phyloP scores from a whole-genome alignment of 805 yeast genomes.

The Wickerhamiella lipophila region DNA sequence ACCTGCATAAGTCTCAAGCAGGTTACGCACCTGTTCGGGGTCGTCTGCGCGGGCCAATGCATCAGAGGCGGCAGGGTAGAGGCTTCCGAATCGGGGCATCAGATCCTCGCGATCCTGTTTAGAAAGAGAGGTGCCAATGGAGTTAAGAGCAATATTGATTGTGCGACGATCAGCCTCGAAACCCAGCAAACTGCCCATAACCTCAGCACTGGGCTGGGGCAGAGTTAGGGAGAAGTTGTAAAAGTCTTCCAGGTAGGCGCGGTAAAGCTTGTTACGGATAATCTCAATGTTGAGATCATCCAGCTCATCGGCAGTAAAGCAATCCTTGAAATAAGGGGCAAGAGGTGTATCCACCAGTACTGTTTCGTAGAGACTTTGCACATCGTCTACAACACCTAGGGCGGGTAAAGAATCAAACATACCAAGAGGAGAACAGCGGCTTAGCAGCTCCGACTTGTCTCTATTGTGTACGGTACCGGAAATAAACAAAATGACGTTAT shows the following conservation, averaged over 20 bases:
- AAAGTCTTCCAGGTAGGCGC: slow-evolving; percentile 87
- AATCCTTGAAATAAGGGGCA: slow-evolving; percentile 89
- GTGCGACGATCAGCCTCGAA: slow-evolving; percentile 95
- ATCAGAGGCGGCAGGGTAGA: slow-evolving; percentile 56
- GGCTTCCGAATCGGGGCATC: slow-evolving; percentile 71
- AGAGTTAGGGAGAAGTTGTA: slow-evolving; percentile 52
- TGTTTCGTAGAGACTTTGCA: slow-evolving; percentile 82
- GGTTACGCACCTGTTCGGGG: slow-evolving; percentile 58
- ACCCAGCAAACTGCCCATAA: slow-evolving; percentile 62
- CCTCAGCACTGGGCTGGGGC: slow-evolving; percentile 63
- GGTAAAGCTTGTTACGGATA: slow-evolving; percentile 79
- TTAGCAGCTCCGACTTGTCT: slow-evolving; percentile 75
- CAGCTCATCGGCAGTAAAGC: slow-evolving; percentile 74
- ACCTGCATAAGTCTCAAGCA: slow-evolving; percentile 24
- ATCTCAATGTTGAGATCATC: slow-evolving; percentile 94
- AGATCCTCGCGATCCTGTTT: slow-evolving; percentile 55
- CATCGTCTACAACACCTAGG: slow-evolving; percentile 83
- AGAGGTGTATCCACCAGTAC: slow-evolving; percentile 94
- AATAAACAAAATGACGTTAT: slow-evolving; percentile 87
- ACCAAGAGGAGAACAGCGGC: slow-evolving; percentile 91
- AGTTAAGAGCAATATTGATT: slow-evolving; percentile 81
- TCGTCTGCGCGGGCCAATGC: slow-evolving; percentile 70
- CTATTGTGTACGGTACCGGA: slow-evolving; percentile 95
- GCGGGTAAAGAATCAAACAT: slow-evolving; percentile 98
- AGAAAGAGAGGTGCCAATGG: slow-evolving; percentile 72